phyloP scores from a whole-genome alignment of 169 alveolate species.

The Blepharisma undulans region DNA sequence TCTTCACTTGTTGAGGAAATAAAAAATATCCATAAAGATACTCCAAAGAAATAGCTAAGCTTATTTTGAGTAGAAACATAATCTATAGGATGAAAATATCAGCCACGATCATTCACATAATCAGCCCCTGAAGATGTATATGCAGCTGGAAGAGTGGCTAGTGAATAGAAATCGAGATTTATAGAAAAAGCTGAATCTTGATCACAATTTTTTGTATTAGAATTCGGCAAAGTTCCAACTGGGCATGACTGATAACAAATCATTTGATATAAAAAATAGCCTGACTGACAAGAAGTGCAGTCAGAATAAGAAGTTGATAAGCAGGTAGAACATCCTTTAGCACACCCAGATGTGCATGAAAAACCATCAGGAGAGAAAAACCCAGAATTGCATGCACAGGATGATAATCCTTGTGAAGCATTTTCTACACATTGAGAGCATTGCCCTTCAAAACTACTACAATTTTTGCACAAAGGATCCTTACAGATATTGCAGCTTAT shows the following conservation, averaged over 20 bases:
- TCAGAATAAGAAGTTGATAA: too few species aligned
- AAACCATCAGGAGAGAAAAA: neutral
- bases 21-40: neutral
- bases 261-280: neutral
- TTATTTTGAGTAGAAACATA: neutral
- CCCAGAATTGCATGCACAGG: neutral
- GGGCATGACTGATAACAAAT: neutral
- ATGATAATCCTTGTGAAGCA: neutral
- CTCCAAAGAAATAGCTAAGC: neutral
- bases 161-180: neutral
- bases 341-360: neutral
- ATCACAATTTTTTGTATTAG: neutral
- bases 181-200: neutral
- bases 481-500: conserved; percentile 5
- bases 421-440: neutral
- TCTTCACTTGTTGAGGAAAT: neutral
- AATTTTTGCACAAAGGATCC: neutral
- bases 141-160: neutral
- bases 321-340: neutral
- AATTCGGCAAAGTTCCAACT: neutral
- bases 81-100: neutral
- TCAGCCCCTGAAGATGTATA: conserved; percentile 5
- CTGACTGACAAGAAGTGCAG: neutral
- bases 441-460: neutral
- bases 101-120: neutral